Base-by-base conservation (phyloP, 2,329 filamentous ascomycete species). In the Trichoderma sp. region DNA sequence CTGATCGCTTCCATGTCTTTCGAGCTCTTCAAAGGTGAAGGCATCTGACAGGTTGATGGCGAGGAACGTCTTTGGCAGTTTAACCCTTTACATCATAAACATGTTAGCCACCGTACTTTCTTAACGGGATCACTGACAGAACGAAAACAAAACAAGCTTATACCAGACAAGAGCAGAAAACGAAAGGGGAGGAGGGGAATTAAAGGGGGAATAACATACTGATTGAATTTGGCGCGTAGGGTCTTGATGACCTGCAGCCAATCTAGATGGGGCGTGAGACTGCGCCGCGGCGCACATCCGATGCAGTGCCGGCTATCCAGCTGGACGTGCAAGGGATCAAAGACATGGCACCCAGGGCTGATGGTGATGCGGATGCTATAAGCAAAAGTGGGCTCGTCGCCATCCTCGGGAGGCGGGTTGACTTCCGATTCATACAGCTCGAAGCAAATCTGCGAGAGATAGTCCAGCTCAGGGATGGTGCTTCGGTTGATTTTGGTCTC, bases 221-320 rank as follows among this genome's bases (percentile, higher is more conserved):
- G 94, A 79, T 97, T 93, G 79, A 99, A 98, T 78, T 97, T 98
- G 64, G 93, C 95, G 75, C 95, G 90, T 74, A 99, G 84, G 2
- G 95, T 98, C 83, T 97, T 95, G 76, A 99, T 93, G n/a, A 99
- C 93, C 77, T 95, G 90, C 82, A 97, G 95, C 95, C 96, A 99
- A 81, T 99, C 93, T 47, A 91, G 90, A 82, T 99, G 97, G 3
- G 93, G 89, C 3, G 95, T 98, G 77, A 99, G 84, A 79, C 93
- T 97, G 74, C 96, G 88, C 74, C 95, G 87, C n/a, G 94, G 94
- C 7, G 95, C 94, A 80, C 93, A 97, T 53, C 95, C 95, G 77
- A 99, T 99, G 81, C 94, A 97, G 81, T 99, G 96, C 77, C 96
- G 93, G 77, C 93, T 96, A 81, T 99, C 96, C 32, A 99, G 89